phyloP scores from a whole-genome alignment of 2,329 filamentous ascomycete genomes.

The Aureobasidium sp. region DNA sequence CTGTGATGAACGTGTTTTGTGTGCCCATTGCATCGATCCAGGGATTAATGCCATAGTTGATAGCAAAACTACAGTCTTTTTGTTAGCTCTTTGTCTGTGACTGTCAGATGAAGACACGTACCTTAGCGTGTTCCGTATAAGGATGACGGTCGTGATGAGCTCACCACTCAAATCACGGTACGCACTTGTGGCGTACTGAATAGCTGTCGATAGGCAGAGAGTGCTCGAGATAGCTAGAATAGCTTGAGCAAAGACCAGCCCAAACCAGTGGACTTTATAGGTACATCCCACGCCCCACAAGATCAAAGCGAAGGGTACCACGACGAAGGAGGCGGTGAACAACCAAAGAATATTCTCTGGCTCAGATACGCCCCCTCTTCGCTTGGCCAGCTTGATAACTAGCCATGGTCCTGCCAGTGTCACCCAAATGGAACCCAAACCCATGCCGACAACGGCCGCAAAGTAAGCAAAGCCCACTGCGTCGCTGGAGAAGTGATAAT shows the following conservation, averaged over 20 bases:
- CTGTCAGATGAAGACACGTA: neutral
- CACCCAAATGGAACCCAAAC: slow-evolving; percentile 28
- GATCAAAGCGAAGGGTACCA: slow-evolving; percentile 11
- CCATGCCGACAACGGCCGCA: slow-evolving; percentile 26
- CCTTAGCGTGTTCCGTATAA: slow-evolving; percentile 42
- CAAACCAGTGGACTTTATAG: slow-evolving; percentile 11
- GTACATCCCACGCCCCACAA: slow-evolving; percentile 6
- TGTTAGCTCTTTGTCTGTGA: neutral
- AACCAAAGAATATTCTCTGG: slow-evolving; percentile 38
- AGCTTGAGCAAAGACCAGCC: slow-evolving; percentile 27
- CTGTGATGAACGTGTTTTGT: slow-evolving; percentile 40
- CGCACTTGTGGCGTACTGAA: slow-evolving; percentile 13
- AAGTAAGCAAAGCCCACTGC: slow-evolving; percentile 31
- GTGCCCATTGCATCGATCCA: slow-evolving; percentile 38
- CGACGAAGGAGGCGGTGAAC: slow-evolving; percentile 21
- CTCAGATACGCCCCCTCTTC: slow-evolving; percentile 37
- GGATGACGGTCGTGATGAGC: slow-evolving; percentile 40
- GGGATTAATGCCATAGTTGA: slow-evolving; percentile 41
- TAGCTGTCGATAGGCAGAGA: slow-evolving; percentile 13
- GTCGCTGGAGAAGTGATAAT: slow-evolving; percentile 32
- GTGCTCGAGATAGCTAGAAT: slow-evolving; percentile 23
- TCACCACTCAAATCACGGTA: slow-evolving; percentile 36
- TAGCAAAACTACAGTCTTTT: slow-evolving; percentile 32
- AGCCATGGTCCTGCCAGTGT: slow-evolving; percentile 28
- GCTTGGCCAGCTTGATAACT: slow-evolving; percentile 33